Evolutionary conservation across 208 protist species (phyloP), one percentile per base, ranked within the genome.

Genomic region (Trypanosoma congolense): DNA sequence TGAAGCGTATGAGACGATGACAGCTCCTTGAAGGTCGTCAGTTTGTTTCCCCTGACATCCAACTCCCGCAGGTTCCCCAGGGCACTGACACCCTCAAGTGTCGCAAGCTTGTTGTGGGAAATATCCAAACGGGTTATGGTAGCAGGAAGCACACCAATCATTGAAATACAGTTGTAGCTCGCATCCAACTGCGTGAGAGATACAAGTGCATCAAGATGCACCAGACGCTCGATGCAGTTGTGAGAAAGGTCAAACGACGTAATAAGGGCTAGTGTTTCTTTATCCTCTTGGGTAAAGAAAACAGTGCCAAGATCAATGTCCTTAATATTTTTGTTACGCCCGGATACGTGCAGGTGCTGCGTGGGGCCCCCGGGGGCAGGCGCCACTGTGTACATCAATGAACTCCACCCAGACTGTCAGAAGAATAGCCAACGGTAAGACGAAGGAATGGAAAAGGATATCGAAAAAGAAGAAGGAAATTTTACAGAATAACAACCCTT

Each of bases 241-340:
- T 77, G 83, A 0, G 87, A 93, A 30, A 93, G 70, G 50, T 93
- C 87, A 48, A 90, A 86, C 41, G 75, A 80, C 12, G 80, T 91
- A 64, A 93, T 84, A 42, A 80, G 61, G 0, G 65, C 18, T 3
- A 93, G 72, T 54, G 86, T 67, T 35, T 68, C 56, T 6, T 58
- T 65, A 46, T 90, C 78, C 45, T 89, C 63, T 0, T 66, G 22
- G 10, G 69, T 75, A 21, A 72, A 58, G 43, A 93, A 81, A 10
- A 90, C 86, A 29, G 60, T 47, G 6, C 52, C 70, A n/a, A 93
- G 74, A 56, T 93, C 86, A 52, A 93, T 88, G 3, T 59, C 53
- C 21, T 70, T 70, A 49, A 93, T 93, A 38, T 78, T 80, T 22
- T 73, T 79, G 21, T 75, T 75, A 4, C 82, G 65, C 12, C 86